These are phyloP conservation scores for Aspergillus sergii DNA, from an alignment of 2,329 filamentous ascomycete species.

Conservation along the genomic window DNA sequence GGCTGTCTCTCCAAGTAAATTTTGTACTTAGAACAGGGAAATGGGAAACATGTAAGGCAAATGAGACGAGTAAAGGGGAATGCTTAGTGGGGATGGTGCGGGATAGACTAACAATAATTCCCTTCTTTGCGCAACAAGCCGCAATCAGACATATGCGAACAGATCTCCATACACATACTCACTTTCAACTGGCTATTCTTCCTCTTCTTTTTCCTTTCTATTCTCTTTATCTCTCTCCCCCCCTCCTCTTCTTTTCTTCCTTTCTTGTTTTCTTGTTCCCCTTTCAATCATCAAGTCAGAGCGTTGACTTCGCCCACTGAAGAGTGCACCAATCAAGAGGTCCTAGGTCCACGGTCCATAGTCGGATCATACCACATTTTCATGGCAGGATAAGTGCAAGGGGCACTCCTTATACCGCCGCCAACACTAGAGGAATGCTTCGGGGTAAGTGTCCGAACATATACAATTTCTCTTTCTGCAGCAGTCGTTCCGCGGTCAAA, in stretches of 20 bases:
- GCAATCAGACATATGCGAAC: conserved; percentile 6
- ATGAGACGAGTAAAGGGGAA: not conserved
- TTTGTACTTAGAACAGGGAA: conserved; percentile 19
- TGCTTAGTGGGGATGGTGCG: not conserved
- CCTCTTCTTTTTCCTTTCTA: not conserved
- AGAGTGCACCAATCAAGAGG: conserved; percentile 16
- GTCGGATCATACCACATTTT: conserved; percentile 27
- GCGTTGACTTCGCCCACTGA: not conserved
- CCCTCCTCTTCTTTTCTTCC: not conserved
- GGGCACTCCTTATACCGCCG: conserved; percentile 25
- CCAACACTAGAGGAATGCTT: conserved; percentile 20
- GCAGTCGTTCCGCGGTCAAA: conserved; percentile 80
- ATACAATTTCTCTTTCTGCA: conserved; percentile 64
- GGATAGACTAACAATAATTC: conserved; percentile 1
- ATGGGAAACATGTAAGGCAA: not conserved
- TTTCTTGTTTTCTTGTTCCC: not conserved
- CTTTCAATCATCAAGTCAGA: not conserved
- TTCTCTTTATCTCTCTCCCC: not conserved
- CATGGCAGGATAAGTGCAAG: conserved; percentile 29
- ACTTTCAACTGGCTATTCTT: not conserved
- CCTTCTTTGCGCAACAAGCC: not conserved
- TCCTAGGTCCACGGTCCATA: conserved; percentile 22
- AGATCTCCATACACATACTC: conserved; percentile 2
- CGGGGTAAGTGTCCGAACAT: conserved; percentile 27
- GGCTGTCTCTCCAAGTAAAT: conserved; percentile 24